phyloP scores from a whole-genome alignment of 2,329 filamentous ascomycete genomes.

The Rhinocladiella mackenziei region DNA sequence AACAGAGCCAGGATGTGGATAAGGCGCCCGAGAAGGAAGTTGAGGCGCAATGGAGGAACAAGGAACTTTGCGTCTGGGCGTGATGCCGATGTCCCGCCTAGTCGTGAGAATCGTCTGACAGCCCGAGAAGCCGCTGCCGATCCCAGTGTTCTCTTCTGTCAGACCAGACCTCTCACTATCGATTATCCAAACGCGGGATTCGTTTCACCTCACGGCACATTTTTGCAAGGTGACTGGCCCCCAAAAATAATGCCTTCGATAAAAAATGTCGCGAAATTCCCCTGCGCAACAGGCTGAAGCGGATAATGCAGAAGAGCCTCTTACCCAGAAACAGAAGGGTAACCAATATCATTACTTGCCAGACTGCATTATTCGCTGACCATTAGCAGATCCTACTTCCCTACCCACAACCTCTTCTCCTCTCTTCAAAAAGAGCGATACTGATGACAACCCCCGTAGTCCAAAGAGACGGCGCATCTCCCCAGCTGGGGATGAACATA shows the following conservation, averaged over 20 bases:
- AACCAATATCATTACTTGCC: background rate
- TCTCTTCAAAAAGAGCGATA: background rate
- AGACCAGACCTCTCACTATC: slow-evolving; percentile 1
- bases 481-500: slow-evolving; percentile 40
- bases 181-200: too few species aligned
- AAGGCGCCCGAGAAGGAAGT: too few species aligned
- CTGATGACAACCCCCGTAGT: slow-evolving; percentile 23
- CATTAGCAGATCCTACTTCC: background rate
- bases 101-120: slow-evolving; percentile 3
- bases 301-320: background rate
- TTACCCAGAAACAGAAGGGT: slow-evolving; percentile 9
- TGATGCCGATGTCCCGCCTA: too few species aligned
- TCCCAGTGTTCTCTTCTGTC: background rate
- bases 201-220: too few species aligned
- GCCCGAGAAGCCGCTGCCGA: background rate
- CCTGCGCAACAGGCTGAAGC: background rate
- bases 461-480: slow-evolving; percentile 26
- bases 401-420: background rate
- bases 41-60: background rate
- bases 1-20: background rate
- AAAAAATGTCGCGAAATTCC: slow-evolving; percentile 10
- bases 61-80: too few species aligned
- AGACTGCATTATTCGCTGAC: background rate
- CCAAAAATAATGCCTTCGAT: slow-evolving; percentile 1
- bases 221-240: too few species aligned